A percentile compares a stretch with the other conserved stretches of the same genome.
Evolutionary conservation across 495 filamentous ascomycete species (phyloP).

Genomic region (Aspergillus taichungensis): DNA sequence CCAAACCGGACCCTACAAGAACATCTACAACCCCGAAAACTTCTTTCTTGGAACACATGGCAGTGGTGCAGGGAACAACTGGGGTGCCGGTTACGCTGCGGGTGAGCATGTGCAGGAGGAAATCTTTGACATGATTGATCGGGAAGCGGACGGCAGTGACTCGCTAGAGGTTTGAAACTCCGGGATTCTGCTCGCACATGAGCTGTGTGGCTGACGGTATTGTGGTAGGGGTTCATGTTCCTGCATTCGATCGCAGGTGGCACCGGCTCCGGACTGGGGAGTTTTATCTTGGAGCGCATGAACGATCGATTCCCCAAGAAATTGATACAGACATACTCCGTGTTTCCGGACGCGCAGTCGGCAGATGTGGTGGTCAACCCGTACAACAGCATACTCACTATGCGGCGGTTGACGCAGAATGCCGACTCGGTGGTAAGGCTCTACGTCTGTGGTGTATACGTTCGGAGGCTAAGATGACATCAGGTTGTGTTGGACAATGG

Average conservation of each 20-base stretch:
- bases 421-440: slow-evolving; percentile 77
- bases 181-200: not conserved
- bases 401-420: slow-evolving; percentile 87
- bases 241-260: slow-evolving; percentile 96
- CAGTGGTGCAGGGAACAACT: slow-evolving; percentile 92
- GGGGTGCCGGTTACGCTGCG: slow-evolving; percentile 91
- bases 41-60: slow-evolving; percentile 92
- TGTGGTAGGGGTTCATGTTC: slow-evolving; percentile 81
- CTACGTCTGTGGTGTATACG: not conserved
- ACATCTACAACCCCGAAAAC: slow-evolving; percentile 99
- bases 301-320: slow-evolving; percentile 99
- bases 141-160: slow-evolving; percentile 95
- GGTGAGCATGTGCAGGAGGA: slow-evolving; percentile 91
- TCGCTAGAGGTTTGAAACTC: slow-evolving; percentile 64
- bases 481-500: slow-evolving; percentile 93
- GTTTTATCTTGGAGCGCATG: slow-evolving; percentile 89
- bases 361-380: slow-evolving; percentile 94
- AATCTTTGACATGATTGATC: slow-evolving; percentile 98
- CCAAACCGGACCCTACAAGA: slow-evolving; percentile 85
- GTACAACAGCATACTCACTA: slow-evolving; percentile 90
- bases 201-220: not conserved
- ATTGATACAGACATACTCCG: slow-evolving; percentile 97
- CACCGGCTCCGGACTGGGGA: slow-evolving; percentile 89
- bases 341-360: slow-evolving; percentile 86
- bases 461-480: not conserved